These are phyloP conservation scores for Entomortierella chlamydospora DNA, from an alignment of 192 early-diverging fungal genomes.

Conservation along the genomic window DNA sequence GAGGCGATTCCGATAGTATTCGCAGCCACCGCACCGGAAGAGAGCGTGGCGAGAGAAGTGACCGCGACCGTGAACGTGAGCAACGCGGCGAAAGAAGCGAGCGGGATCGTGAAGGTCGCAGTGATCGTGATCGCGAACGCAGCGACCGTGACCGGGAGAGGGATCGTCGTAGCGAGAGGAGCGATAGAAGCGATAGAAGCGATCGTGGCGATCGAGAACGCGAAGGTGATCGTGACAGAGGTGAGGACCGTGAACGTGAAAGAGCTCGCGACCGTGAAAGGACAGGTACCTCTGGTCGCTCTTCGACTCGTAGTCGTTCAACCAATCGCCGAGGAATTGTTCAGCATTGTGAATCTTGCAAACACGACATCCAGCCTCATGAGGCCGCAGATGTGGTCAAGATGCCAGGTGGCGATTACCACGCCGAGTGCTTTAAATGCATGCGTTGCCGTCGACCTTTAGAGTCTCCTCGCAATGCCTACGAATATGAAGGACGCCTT, in stretches of 20 bases:
- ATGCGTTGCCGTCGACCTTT: conserved; percentile 63
- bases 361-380: conserved; percentile 44
- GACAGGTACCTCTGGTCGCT: conserved; percentile 9
- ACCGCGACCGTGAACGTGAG: conserved; percentile 31
- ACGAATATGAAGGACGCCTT: conserved; percentile 68
- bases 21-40: conserved; percentile 38
- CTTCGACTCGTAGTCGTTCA: conserved; percentile 43
- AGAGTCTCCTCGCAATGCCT: conserved; percentile 59
- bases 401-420: conserved; percentile 56
- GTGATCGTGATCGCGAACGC: conserved; percentile 29
- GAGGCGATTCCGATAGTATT: conserved; percentile 26
- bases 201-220: conserved; percentile 22
- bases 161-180: not conserved
- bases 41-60: conserved; percentile 32
- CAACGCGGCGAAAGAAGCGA: conserved; percentile 22
- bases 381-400: conserved; percentile 40
- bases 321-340: conserved; percentile 41
- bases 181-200: conserved; percentile 21
- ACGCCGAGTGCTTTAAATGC: conserved; percentile 69
- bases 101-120: conserved; percentile 15
- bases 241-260: conserved; percentile 14
- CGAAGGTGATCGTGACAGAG: not conserved
- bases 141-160: conserved; percentile 24
- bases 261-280: conserved; percentile 38
- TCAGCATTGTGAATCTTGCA: conserved; percentile 43